Conservation (phyloP, 2,329 filamentous ascomycete species). For the Macrophomina pseudophaseolina region DNA sequence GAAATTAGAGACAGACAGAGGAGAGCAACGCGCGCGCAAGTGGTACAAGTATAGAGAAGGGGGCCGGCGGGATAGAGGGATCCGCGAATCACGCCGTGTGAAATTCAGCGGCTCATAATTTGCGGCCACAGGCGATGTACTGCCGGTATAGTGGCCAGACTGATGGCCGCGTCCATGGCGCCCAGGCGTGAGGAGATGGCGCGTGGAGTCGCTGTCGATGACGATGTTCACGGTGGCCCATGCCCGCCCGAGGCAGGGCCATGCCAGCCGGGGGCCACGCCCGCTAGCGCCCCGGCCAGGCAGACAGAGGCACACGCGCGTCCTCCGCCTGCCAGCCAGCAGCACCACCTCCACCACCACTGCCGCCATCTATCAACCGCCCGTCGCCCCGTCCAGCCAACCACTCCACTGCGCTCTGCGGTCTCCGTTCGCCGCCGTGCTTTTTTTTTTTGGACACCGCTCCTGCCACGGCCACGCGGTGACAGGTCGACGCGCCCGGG, state of each 20-base stretch:
- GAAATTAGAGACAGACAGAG: conserved; percentile 20
- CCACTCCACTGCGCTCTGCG: not conserved
- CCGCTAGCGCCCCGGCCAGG: not conserved
- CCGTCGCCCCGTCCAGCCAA: not conserved
- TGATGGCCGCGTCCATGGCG: conserved; percentile 14
- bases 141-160: not conserved
- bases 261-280: not conserved
- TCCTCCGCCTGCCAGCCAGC: not conserved
- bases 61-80: conserved; percentile 13
- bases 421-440: not conserved
- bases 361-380: not conserved
- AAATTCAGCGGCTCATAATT: conserved; percentile 13
- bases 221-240: conserved; percentile 17
- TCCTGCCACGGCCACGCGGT: not conserved
- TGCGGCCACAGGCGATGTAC: conserved; percentile 22
- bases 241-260: conserved; percentile 12
- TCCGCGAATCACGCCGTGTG: conserved; percentile 11
- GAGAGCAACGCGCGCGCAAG: not conserved
- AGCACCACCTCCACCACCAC: not conserved
- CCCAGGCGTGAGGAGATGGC: conserved; percentile 15
- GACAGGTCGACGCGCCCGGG: not conserved
- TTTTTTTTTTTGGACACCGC: not conserved
- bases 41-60: conserved; percentile 23
- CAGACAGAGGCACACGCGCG: not conserved
- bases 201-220: conserved; percentile 23